Conservation (phyloP, 2,329 filamentous ascomycete species). For the Fusarium marasasianum region DNA sequence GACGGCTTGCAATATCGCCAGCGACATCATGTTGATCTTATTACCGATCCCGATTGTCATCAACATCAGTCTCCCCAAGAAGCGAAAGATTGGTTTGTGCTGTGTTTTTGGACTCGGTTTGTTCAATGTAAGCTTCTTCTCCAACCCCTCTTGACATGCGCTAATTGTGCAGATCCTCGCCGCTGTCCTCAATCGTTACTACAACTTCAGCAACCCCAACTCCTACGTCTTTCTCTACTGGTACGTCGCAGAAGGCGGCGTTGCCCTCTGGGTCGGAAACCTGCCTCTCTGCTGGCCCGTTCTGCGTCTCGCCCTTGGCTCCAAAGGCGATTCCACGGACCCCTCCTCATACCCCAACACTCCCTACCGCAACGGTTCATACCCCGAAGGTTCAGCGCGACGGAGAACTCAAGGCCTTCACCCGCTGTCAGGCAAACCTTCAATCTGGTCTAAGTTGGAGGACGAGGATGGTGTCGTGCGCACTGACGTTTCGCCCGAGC, state of each 20-base stretch:
- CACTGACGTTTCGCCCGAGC: slow-evolving; percentile 17
- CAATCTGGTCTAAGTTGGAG: slow-evolving; percentile 45
- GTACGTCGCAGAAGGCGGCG: slow-evolving; percentile 68
- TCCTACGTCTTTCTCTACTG: slow-evolving; percentile 66
- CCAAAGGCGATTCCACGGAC: slow-evolving; percentile 31
- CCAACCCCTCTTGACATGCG: neutral
- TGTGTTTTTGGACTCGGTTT: slow-evolving; percentile 66
- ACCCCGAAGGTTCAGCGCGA: slow-evolving; percentile 32
- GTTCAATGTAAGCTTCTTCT: slow-evolving; percentile 48
- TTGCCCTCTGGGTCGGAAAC: slow-evolving; percentile 68
- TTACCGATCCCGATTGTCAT: slow-evolving; percentile 57
- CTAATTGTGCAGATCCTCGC: slow-evolving; percentile 58
- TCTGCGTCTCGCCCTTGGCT: slow-evolving; percentile 54
- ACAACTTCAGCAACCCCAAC: slow-evolving; percentile 66
- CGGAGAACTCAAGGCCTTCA: slow-evolving; percentile 23
- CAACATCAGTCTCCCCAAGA: slow-evolving; percentile 50
- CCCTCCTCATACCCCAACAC: slow-evolving; percentile 39
- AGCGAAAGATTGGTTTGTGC: slow-evolving; percentile 62
- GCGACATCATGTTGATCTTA: slow-evolving; percentile 56
- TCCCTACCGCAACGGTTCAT: slow-evolving; percentile 23
- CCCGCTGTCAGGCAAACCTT: slow-evolving; percentile 34
- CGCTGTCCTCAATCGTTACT: slow-evolving; percentile 69
- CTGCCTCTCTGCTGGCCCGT: slow-evolving; percentile 69
- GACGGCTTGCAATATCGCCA: slow-evolving; percentile 58
- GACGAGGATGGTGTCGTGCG: slow-evolving; percentile 34